Evolutionary conservation across 371 early-diverging fungal species (phyloP).

Genomic region (Mortierella sp.): DNA sequence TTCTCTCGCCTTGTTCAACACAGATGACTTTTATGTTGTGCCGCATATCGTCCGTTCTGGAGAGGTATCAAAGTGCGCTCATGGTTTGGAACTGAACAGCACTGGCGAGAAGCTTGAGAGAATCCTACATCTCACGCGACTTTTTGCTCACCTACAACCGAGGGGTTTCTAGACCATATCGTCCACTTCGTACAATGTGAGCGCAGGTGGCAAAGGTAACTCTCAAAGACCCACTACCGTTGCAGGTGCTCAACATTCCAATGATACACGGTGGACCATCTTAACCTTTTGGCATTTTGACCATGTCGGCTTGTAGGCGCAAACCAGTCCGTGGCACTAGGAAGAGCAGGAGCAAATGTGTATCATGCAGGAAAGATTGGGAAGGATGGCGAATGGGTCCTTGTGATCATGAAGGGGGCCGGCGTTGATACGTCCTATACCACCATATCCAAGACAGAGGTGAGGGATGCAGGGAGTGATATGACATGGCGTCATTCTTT

Average conservation of each 20-base stretch:
- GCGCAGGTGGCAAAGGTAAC: conserved; percentile 90
- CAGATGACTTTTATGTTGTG: conserved; percentile 83
- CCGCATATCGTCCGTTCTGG: conserved; percentile 85
- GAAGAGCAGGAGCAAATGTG: conserved; percentile 76
- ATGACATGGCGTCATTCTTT: no score
- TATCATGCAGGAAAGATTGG: conserved; percentile 89
- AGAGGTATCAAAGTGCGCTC: conserved; percentile 60
- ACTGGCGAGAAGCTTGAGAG: no score
- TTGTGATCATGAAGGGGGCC: conserved; percentile 59
- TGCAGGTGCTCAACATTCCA: neutral
- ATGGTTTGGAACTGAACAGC: no score
- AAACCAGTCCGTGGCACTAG: conserved; percentile 86
- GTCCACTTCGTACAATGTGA: conserved; percentile 65
- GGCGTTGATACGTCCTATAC: conserved; percentile 67
- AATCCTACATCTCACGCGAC: no score
- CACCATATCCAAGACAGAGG: conserved; percentile 48
- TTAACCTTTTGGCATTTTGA: neutral
- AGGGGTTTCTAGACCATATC: conserved; percentile 69
- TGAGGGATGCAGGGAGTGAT: no score
- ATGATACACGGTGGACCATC: neutral
- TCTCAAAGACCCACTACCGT: neutral
- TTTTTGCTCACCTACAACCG: no score
- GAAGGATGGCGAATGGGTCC: conserved; percentile 84
- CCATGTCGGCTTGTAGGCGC: conserved; percentile 62
- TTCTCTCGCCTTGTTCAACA: neutral